Percentiles rank a stretch among this genome's conserved stretches.
phyloP scores from a whole-genome alignment of 306 rosid species.

The Medicago lupulina region DNA sequence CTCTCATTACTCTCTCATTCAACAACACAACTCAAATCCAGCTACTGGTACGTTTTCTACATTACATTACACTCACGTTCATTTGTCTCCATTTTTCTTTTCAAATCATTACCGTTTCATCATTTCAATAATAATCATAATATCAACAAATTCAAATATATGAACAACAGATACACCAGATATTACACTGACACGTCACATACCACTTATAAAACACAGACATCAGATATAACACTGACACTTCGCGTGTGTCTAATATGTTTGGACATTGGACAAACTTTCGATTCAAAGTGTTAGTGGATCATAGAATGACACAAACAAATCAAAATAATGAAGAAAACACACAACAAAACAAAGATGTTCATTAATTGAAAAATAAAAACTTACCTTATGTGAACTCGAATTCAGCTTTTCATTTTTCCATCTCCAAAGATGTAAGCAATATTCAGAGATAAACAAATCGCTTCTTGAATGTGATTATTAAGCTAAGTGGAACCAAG shows the following conservation, averaged over 20 bases:
- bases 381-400: constrained; percentile 27
- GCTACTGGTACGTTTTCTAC: not conserved
- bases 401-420: constrained; percentile 34
- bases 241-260: no score
- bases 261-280: no score
- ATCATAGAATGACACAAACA: not conserved
- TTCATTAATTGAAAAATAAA: not conserved
- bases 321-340: not conserved
- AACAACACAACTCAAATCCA: not conserved
- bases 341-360: not conserved
- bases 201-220: no score
- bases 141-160: no score
- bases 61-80: constrained; percentile 22
- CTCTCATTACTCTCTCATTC: not conserved
- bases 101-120: not conserved
- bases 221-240: no score
- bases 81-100: not conserved
- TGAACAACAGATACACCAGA: no score
- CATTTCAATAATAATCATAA: not conserved
- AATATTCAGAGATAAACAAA: not conserved
- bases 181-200: no score
- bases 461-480: not conserved
- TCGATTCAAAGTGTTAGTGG: no score
- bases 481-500: not conserved
- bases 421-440: constrained; percentile 8